phyloP scores from a whole-genome alignment of 768 basidiomycete genomes.

The Agrocybe pediades region DNA sequence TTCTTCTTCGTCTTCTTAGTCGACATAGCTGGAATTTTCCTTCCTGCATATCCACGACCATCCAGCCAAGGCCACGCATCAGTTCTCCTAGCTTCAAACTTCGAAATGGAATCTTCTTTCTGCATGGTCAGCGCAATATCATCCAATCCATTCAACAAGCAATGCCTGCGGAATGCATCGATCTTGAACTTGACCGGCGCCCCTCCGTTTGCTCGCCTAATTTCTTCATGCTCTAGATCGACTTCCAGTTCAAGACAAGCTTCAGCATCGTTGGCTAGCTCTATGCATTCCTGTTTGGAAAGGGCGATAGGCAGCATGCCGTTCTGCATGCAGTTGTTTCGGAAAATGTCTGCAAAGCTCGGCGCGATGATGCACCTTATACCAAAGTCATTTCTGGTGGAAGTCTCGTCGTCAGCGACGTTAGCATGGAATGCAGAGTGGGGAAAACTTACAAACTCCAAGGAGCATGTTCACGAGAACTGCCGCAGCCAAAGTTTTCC shows the following conservation, averaged over 20 bases:
- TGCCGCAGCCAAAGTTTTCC: slow-evolving; percentile 89
- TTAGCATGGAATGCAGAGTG: background rate
- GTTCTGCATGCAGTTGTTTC: no score
- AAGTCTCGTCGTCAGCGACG: background rate
- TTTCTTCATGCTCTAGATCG: slow-evolving; percentile 80
- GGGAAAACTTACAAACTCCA: slow-evolving; percentile 76
- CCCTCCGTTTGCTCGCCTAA: slow-evolving; percentile 76
- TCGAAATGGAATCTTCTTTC: no score
- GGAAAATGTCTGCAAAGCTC: slow-evolving; percentile 90
- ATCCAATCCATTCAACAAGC: slow-evolving; percentile 95
- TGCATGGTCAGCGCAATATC: no score
- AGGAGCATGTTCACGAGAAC: slow-evolving; percentile 89
- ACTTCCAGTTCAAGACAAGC: slow-evolving; percentile 78
- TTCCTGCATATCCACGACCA: no score
- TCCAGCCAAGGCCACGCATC: no score
- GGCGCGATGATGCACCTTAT: slow-evolving; percentile 87
- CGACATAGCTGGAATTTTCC: no score
- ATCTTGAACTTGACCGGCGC: slow-evolving; percentile 73
- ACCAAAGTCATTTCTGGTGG: slow-evolving; percentile 78
- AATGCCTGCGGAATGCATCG: slow-evolving; percentile 91
- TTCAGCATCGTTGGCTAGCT: slow-evolving; percentile 76
- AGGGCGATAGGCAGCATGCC: slow-evolving; percentile 84
- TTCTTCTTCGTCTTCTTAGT: no score
- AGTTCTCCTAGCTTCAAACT: no score
- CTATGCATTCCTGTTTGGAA: slow-evolving; percentile 67